A percentile compares a stretch with the other conserved stretches of the same genome.
Conservation (phyloP, 148 eudicot genomes). For the Pharnaceum exiguum region DNA sequence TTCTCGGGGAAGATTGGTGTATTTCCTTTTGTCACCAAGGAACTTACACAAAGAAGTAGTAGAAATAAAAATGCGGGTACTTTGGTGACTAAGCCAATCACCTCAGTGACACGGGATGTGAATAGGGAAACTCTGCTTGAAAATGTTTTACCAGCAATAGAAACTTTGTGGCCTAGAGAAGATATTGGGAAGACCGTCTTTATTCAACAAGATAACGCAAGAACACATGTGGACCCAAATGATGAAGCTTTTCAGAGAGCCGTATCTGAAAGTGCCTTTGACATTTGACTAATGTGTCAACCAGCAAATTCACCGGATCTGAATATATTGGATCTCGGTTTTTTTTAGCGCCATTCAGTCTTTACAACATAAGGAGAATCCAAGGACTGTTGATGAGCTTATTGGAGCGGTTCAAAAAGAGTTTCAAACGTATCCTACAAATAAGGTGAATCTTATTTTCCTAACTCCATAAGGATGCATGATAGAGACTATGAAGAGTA, state of each 20-base stretch:
- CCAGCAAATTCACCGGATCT: background rate
- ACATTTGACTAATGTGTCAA: background rate
- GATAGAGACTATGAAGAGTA: background rate
- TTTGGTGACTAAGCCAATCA: background rate
- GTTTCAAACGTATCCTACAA: background rate
- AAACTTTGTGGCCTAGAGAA: background rate
- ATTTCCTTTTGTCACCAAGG: background rate
- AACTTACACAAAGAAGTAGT: background rate
- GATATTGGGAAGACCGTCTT: background rate
- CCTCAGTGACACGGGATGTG: background rate
- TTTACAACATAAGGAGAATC: conserved; percentile 6
- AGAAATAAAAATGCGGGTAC: background rate
- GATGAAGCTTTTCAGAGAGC: background rate
- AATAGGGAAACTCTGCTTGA: background rate
- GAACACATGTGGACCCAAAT: background rate
- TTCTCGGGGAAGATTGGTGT: background rate
- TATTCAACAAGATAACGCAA: conserved; percentile 25
- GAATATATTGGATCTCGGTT: conserved; percentile 16
- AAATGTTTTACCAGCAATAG: background rate
- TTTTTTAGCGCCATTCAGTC: conserved; percentile 23
- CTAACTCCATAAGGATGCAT: conserved; percentile 11
- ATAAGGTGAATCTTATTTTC: background rate
- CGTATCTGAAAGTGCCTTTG: no score
- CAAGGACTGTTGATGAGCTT: conserved; percentile 5
- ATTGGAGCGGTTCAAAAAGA: conserved; percentile 4